Evolutionary conservation across 805 yeast genomes (phyloP).

Genomic region (Pichia deserticola): DNA sequence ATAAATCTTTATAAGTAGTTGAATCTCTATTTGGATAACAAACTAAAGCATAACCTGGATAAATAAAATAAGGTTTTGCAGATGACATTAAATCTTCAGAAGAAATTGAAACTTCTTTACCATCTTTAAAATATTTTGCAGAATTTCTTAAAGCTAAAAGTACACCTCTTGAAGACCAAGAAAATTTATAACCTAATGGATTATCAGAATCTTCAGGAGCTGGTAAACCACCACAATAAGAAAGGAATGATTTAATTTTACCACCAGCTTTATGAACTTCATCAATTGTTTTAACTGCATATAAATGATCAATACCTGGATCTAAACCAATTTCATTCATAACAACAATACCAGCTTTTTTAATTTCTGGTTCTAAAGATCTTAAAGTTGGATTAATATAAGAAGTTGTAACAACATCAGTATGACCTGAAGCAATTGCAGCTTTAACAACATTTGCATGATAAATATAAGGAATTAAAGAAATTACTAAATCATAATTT

Average conservation of each 20-base stretch:
- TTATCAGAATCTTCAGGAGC: constrained; percentile 97
- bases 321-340: constrained; percentile 99
- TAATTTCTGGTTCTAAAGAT: constrained; percentile 78
- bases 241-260: constrained; percentile 85
- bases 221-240: constrained; percentile 98
- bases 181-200: constrained; percentile 97
- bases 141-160: constrained; percentile 89
- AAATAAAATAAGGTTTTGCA: constrained; percentile 91
- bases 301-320: constrained; percentile 97
- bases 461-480: constrained; percentile 92
- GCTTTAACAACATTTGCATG: constrained; percentile 91
- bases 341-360: constrained; percentile 92
- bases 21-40: constrained; percentile 98
- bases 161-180: constrained; percentile 99
- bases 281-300: constrained; percentile 96
- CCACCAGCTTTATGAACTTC: constrained; percentile 92
- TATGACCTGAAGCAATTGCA: constrained; percentile 82
- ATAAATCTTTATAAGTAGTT: constrained; percentile 84
- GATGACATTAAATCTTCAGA: constrained; percentile 92
- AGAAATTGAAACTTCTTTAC: constrained; percentile 67
- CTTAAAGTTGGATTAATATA: constrained; percentile 88
- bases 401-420: constrained; percentile 90
- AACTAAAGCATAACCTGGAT: constrained; percentile 92
- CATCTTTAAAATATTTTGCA: constrained; percentile 85
- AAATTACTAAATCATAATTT: constrained; percentile 78